Evolutionary conservation across 2,329 filamentous ascomycete species (phyloP), one percentile per base, ranked within the genome.

Genomic region (Madurella fahalii): DNA sequence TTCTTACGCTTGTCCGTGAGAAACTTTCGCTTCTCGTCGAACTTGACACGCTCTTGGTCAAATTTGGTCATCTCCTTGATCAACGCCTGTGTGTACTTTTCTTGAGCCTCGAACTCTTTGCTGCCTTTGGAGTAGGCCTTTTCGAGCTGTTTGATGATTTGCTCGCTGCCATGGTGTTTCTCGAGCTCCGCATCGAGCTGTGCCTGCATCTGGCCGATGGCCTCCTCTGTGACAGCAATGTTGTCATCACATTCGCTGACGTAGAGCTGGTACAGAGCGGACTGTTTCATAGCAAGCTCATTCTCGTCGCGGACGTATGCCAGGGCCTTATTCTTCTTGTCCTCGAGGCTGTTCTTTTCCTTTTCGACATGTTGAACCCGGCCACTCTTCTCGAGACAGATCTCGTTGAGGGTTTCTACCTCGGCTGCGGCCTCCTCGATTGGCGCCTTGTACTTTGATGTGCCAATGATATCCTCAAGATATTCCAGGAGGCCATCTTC

Each of bases 351-450:
- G 61, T 89, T 90, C 77, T 90, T 96, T 72, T 99, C 94, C 71
- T 96, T 99, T 70, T 99, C 94, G 1, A 99, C 94, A 65, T 96
- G 93, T 72, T 97, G 91, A 1, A 99, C 94, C 58, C 95, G 89
- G 37, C 85, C 89, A 63, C 89, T 96, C 77, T 99, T 99, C 71
- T 99, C 94, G 64, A 90, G 79, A 67, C 94, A 99, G 2, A 95
- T 83, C 65, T 99, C 94, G 67, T 99, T 99, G 52, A 97, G 80
- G 1, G 84, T 85, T 71, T 99, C 94, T 0, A 96, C 90, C 70
- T 97, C 90, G 1, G 86, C 75, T 0, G 91, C 93, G 0, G 92
- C 86, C 73, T 99, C 94, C 64, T 99, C 94, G 59, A 99, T 99
- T 0, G 94, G 93, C 0, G 88, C 83, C 74, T 99, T 99, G 76